Evolutionary conservation across 257 asterid genomes (phyloP), one percentile per base, ranked within the genome.

Genomic region (Prunella vulgaris): DNA sequence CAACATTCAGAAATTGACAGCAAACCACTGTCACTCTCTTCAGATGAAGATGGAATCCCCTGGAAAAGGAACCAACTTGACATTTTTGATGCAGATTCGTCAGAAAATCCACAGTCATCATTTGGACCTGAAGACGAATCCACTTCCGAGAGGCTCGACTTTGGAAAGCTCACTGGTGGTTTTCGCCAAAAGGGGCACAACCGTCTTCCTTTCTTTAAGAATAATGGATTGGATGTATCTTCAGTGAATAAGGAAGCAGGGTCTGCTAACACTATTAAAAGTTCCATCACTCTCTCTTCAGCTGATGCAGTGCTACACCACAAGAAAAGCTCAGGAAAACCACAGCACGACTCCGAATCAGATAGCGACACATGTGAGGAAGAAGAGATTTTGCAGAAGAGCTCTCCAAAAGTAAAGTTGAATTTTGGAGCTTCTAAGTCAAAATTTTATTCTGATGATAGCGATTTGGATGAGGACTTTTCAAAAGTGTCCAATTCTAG

Each of bases 91-190:
- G 71, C 64, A 20, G 81, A 63, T 58, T 48, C 66, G 69, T 44
- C 66, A 8, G 62, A 48, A 60, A 77, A 60, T 57, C 27, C 69
- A 66, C 62, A 33, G 44, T 82, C 86, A 75, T 32, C 37, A 32
- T 32, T 32, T 7, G 37, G 8, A 32, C 6, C 37, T 32, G 37
- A 32, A 5, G 37, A 32, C 37, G 37, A 32, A 32, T 32, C 37
- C 7, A 32, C 37, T 32, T 32, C 37, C 6, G 37, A 32, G 37
- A 32, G 74, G 49, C 84, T 93, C 76, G 81, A 79, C 69, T 86
- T 86, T 57, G 94, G 84, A 57, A 87, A 77, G 74, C 81, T 93
- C 76, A 90, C 96, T 2, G 99, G 99, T 65, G 97, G 99, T 71
- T 61, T 90, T 28, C 87, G 92, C 52, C 96, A 93, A 49, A 93